Evolutionary conservation across 306 rosid species (phyloP).

Genomic region (Vigna reflexopilosa): DNA sequence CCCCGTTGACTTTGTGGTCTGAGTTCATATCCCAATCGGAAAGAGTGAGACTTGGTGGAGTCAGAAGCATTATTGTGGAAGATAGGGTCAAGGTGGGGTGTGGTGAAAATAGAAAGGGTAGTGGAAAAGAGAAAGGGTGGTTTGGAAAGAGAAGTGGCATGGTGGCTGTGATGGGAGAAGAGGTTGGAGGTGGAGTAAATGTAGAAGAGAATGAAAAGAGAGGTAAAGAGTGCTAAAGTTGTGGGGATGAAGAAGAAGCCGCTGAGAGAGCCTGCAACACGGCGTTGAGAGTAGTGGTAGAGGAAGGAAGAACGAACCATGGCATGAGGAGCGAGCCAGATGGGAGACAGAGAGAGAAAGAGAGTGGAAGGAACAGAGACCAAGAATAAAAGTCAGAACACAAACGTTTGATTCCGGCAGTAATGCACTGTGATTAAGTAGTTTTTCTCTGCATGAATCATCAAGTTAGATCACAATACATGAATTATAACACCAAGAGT

Average conservation of each 20-base stretch:
- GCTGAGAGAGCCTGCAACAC: slow-evolving; percentile 42
- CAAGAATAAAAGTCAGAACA: not conserved
- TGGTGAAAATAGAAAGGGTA: not conserved
- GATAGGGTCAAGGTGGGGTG: slow-evolving; percentile 2
- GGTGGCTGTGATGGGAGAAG: slow-evolving; percentile 46
- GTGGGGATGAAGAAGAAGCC: slow-evolving; percentile 61
- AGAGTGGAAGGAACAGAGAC: not conserved
- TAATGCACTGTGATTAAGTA: too few relatives aligned
- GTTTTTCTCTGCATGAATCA: too few relatives aligned
- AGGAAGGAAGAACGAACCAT: slow-evolving; percentile 54
- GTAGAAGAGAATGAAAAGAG: slow-evolving; percentile 58
- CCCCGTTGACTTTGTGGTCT: slow-evolving; percentile 50
- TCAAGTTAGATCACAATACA: too few relatives aligned
- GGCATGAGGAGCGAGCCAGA: not conserved
- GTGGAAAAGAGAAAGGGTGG: slow-evolving; percentile 15
- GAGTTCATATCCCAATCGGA: slow-evolving; percentile 8
- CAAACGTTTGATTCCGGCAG: not conserved
- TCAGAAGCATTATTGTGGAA: slow-evolving; percentile 35
- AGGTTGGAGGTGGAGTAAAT: slow-evolving; percentile 60
- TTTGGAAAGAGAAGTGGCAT: slow-evolving; percentile 28
- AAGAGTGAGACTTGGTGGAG: slow-evolving; percentile 24
- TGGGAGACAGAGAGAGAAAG: not conserved
- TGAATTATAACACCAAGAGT: too few relatives aligned
- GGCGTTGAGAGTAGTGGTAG: slow-evolving; percentile 41
- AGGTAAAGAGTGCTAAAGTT: slow-evolving; percentile 58